Evolutionary conservation across 1,139 yeast genomes (phyloP).

Genomic region (Pichia inconspicua): DNA sequence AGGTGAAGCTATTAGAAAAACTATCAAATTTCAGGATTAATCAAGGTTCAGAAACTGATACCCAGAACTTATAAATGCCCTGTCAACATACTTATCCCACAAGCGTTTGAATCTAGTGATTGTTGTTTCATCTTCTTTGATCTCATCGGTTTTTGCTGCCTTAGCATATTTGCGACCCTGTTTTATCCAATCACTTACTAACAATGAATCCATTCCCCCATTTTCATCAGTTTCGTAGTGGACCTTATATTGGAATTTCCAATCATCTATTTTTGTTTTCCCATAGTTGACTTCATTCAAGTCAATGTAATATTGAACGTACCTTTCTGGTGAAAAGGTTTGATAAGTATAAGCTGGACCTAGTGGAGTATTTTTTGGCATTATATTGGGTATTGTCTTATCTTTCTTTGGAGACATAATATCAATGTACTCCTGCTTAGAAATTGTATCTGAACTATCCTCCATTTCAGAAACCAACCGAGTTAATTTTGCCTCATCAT

Average conservation of each 20-base stretch:
- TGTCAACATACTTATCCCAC: slow-evolving; percentile 34
- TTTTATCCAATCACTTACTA: slow-evolving; percentile 54
- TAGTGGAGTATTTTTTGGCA: slow-evolving; percentile 43
- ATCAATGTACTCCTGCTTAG: slow-evolving; percentile 12
- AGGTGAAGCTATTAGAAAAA: no score
- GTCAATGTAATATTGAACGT: slow-evolving; percentile 67
- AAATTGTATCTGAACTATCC: slow-evolving; percentile 4
- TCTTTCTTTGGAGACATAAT: slow-evolving; percentile 35
- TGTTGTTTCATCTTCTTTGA: background rate
- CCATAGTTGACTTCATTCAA: slow-evolving; percentile 29
- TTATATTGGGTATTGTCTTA: slow-evolving; percentile 58
- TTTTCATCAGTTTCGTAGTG: slow-evolving; percentile 65
- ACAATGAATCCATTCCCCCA: slow-evolving; percentile 46
- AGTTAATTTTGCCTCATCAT: slow-evolving; percentile 21
- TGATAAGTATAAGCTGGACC: slow-evolving; percentile 78
- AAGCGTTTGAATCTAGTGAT: slow-evolving; percentile 25
- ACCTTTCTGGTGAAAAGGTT: slow-evolving; percentile 61
- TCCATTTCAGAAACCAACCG: slow-evolving; percentile 10
- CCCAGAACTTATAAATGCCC: slow-evolving; percentile 58
- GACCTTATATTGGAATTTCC: slow-evolving; percentile 51
- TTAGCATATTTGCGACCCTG: slow-evolving; percentile 47
- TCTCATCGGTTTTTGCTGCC: slow-evolving; percentile 17
- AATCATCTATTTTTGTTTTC: slow-evolving; percentile 16
- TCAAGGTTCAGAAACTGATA: slow-evolving; percentile 34
- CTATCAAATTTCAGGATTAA: background rate